Conservation (phyloP, 768 basidiomycete species). For the Phylloporus rhodoxanthus region DNA sequence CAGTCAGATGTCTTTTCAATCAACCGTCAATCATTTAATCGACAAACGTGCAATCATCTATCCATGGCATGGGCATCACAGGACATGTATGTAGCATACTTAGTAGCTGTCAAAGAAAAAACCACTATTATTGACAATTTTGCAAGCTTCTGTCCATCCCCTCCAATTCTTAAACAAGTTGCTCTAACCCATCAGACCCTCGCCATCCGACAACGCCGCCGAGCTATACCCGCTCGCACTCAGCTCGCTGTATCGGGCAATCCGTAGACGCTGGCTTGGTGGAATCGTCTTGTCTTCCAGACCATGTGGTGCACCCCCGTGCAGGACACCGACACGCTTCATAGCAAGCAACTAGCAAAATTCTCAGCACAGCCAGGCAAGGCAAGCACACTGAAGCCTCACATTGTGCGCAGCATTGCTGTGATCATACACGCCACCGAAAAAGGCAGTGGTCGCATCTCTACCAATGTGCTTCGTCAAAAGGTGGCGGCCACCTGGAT, state of each 20-base stretch:
- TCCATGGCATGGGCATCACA: slow-evolving; percentile 10
- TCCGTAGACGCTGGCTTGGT: slow-evolving; percentile 65
- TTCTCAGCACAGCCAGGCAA: slow-evolving; percentile 2
- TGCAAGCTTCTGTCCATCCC: slow-evolving; percentile 6
- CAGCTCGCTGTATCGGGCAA: slow-evolving; percentile 59
- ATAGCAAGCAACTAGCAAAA: slow-evolving; percentile 30
- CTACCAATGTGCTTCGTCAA: slow-evolving; percentile 81
- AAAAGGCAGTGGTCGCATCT: slow-evolving; percentile 91
- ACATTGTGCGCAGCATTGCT: slow-evolving; percentile 86
- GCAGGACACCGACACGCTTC: slow-evolving; percentile 54
- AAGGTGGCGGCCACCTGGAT: slow-evolving; percentile 85
- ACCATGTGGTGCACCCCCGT: slow-evolving; percentile 48
- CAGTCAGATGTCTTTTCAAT: too few relatives aligned
- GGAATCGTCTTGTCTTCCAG: slow-evolving; percentile 61
- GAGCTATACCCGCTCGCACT: slow-evolving; percentile 45
- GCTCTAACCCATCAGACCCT: slow-evolving; percentile 40
- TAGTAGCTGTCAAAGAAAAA: not conserved
- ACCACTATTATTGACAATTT: slow-evolving; percentile 3
- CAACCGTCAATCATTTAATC: not conserved
- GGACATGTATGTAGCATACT: slow-evolving; percentile 13
- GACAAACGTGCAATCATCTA: not conserved
- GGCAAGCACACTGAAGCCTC: slow-evolving; percentile 17
- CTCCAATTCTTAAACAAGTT: not conserved
- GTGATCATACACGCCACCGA: slow-evolving; percentile 87
- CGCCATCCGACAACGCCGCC: slow-evolving; percentile 53